Evolutionary conservation across 2,329 filamentous ascomycete genomes (phyloP).

Genomic region (Colletotrichum navitas): DNA sequence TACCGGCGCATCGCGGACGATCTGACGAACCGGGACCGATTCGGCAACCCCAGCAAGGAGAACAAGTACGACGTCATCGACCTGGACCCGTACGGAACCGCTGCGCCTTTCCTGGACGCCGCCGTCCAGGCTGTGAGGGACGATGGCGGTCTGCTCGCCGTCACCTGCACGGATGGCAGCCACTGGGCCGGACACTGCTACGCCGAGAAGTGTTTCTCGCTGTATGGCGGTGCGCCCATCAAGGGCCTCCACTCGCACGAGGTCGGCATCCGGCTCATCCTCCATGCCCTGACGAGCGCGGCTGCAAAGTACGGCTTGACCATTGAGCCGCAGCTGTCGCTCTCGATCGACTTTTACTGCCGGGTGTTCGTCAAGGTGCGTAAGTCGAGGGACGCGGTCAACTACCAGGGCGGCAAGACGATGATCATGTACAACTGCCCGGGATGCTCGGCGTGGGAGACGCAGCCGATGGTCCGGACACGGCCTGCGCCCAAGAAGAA

Average conservation of each 20-base stretch:
- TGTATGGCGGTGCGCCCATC: conserved; percentile 92
- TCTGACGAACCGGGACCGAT: conserved; percentile 57
- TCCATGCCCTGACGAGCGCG: conserved; percentile 83
- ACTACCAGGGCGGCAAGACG: conserved; percentile 89
- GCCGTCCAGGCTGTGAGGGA: conserved; percentile 86
- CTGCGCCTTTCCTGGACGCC: conserved; percentile 90
- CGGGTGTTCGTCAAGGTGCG: conserved; percentile 88
- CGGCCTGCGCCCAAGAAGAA: conserved; percentile 77
- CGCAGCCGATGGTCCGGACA: conserved; percentile 81
- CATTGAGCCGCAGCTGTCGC: conserved; percentile 90
- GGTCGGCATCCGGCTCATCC: conserved; percentile 85
- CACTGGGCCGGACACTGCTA: conserved; percentile 97
- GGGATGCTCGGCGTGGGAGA: conserved; percentile 93
- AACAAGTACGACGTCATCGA: conserved; percentile 92
- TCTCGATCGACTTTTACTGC: conserved; percentile 96
- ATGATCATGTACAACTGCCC: conserved; percentile 93
- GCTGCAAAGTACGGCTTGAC: conserved; percentile 88
- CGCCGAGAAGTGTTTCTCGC: conserved; percentile 89
- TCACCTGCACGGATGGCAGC: conserved; percentile 96
- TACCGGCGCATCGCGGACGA: conserved; percentile 76
- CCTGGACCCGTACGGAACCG: conserved; percentile 94
- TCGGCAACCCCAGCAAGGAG: conserved; percentile 54
- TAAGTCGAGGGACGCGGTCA: conserved; percentile 86
- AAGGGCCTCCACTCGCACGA: conserved; percentile 92
- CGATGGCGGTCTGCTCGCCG: conserved; percentile 90